phyloP scores from a whole-genome alignment of 768 basidiomycete species.

The Leccinum variicolor region DNA sequence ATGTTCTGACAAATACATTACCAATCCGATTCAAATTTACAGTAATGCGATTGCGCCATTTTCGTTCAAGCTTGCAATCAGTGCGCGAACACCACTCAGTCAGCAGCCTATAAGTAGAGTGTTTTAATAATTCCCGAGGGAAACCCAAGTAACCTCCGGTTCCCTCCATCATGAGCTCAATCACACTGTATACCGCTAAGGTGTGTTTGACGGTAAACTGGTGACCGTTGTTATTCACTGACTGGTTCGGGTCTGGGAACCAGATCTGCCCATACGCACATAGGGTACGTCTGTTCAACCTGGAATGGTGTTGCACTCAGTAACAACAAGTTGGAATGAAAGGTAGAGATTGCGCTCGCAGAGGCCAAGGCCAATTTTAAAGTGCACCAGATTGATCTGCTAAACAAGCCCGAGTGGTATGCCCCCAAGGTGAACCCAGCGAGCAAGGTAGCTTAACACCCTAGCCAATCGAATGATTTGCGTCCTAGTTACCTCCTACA shows the following conservation, averaged over 20 bases:
- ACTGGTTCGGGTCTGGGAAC: background rate
- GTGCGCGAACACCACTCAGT: background rate
- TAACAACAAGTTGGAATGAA: background rate
- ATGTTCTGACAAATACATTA: background rate
- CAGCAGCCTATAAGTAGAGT: constrained; percentile 2
- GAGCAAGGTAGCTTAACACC: constrained; percentile 46
- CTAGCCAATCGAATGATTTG: background rate
- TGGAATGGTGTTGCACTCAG: background rate
- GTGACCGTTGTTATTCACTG: background rate
- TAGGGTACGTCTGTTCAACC: constrained; percentile 34
- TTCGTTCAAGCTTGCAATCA: background rate
- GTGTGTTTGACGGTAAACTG: constrained; percentile 23
- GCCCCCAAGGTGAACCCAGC: constrained; percentile 61
- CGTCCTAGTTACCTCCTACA: background rate
- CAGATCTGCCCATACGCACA: constrained; percentile 62
- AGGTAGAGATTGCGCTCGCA: constrained; percentile 61
- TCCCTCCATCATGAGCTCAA: constrained; percentile 15
- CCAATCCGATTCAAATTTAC: background rate
- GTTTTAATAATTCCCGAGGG: background rate
- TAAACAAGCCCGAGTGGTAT: constrained; percentile 70
- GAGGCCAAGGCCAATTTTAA: constrained; percentile 51
- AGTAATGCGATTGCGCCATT: background rate
- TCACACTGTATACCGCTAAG: constrained; percentile 49
- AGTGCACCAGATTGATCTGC: constrained; percentile 55
- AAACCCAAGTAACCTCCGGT: background rate